A percentile compares a stretch with the other conserved stretches of the same genome.
Evolutionary conservation across 2,329 filamentous ascomycete species (phyloP).

Genomic region (Mycocentrospora acerina): DNA sequence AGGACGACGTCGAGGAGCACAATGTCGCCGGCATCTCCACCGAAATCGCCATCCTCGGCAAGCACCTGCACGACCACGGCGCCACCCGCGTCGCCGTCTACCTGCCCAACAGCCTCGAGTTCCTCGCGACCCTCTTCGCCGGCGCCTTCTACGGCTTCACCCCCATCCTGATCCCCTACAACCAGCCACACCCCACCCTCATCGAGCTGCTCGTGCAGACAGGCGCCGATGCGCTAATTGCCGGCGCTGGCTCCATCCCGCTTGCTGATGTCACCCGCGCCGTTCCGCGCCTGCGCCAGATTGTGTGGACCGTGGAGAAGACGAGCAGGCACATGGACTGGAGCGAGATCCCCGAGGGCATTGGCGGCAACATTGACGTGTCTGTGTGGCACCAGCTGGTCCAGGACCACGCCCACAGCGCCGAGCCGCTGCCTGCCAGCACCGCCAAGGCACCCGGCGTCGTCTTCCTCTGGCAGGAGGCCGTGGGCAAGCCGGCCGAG

Average conservation of each 20-base stretch:
- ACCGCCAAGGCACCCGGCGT: constrained; percentile 55
- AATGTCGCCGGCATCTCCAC: constrained; percentile 69
- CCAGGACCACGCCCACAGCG: constrained; percentile 59
- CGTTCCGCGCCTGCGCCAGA: constrained; percentile 69
- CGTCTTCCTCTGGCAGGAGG: constrained; percentile 66
- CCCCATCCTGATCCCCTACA: constrained; percentile 81
- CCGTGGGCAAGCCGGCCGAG: constrained; percentile 54
- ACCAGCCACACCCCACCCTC: constrained; percentile 68
- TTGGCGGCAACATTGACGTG: constrained; percentile 73
- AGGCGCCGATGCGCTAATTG: constrained; percentile 78
- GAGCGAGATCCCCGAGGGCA: constrained; percentile 81
- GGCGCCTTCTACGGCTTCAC: constrained; percentile 87
- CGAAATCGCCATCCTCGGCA: constrained; percentile 85
- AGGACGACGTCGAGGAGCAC: constrained; percentile 72
- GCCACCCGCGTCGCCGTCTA: constrained; percentile 80
- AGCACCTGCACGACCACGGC: constrained; percentile 69
- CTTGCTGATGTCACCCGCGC: constrained; percentile 70
- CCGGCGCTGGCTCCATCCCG: constrained; percentile 82
- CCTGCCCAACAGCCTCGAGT: constrained; percentile 89
- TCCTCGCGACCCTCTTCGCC: constrained; percentile 77
- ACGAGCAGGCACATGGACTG: constrained; percentile 93
- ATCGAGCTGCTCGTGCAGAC: constrained; percentile 71
- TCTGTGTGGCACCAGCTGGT: constrained; percentile 93
- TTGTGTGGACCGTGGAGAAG: constrained; percentile 91
- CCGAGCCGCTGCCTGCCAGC: constrained; percentile 64